Base-by-base conservation (phyloP, 2,329 filamentous ascomycete genomes). In the Penicillium corylophilum region DNA sequence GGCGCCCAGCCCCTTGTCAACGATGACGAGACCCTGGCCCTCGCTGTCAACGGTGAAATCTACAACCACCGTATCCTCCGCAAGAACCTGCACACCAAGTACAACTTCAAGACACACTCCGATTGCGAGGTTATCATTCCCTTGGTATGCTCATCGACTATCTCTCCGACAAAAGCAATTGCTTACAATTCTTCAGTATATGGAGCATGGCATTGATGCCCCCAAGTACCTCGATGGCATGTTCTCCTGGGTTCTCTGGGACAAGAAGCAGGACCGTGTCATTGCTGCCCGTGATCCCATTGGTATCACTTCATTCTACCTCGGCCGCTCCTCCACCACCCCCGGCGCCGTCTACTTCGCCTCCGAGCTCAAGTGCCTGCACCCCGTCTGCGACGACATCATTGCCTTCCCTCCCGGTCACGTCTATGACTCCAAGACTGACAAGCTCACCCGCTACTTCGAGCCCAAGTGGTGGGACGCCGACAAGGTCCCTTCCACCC, bases 121-220 rank as follows among this genome's bases (percentile, higher is more conserved):
- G 94, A 99, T 71, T 99, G 94, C 77, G 94, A 99, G 77, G 93
- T 99, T 71, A 95, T 99, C 75, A 96, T 99, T 70, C 94, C 95
- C 62, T 75, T 99, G 81, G 90, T 95, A 82, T 71, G 85, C 74
- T 16, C 20, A 45, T 35, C 18, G 12, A 13, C 13, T 4, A 28
- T n/a, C 5, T 35, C 20, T 13, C 10, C 9, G 15, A 1, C 1
- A 23, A 22, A 4, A 6, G 40, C 23, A 46, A 44, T 52, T 24
- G 53, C 59, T 69, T 47, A 68, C 52, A 22, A n/a, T 15, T 5
- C 9, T 24, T 39, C 56, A 95, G 89, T 99, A 99, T 73, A 83
- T 91, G 78, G 86, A 97, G 76, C 84, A 95, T 82, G 94, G 86
- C 67, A 81, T 95, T 63, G 91, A 97, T 68, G 90, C 93, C 52